Evolutionary conservation across 148 eudicot genomes (phyloP).

Genomic region (Rhododendron molle): DNA sequence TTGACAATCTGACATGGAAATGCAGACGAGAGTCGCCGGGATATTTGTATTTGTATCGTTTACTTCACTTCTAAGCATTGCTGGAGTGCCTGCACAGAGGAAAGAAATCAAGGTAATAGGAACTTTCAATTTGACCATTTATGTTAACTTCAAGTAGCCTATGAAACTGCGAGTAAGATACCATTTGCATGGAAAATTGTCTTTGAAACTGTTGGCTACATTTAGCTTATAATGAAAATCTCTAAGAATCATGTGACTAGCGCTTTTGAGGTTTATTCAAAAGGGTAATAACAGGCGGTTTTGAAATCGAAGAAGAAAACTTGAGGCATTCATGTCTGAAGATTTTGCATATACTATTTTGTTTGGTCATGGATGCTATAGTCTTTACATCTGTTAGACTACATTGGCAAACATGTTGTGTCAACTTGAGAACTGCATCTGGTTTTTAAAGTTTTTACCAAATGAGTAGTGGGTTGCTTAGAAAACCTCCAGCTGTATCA

Average conservation of each 20-base stretch:
- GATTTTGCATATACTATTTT: neutral
- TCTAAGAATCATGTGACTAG: neutral
- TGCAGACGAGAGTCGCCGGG: slow-evolving; percentile 95
- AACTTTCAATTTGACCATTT: neutral
- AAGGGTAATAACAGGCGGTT: neutral
- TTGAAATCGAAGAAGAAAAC: neutral
- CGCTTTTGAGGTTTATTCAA: neutral
- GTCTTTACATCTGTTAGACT: neutral
- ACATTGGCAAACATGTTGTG: neutral
- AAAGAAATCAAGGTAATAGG: slow-evolving; percentile 83
- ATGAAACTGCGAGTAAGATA: neutral
- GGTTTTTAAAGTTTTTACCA: neutral
- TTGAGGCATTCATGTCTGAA: neutral
- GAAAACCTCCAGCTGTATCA: neutral
- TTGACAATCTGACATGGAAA: neutral
- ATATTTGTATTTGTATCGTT: slow-evolving; percentile 81
- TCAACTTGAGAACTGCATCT: neutral
- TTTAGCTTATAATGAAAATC: neutral
- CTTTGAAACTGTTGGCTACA: neutral
- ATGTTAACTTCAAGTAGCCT: neutral
- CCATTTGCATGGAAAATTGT: neutral
- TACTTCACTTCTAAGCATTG: slow-evolving; percentile 75
- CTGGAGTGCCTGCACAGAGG: slow-evolving; percentile 73
- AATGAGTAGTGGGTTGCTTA: neutral
- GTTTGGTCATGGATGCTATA: neutral